Base-by-base conservation (phyloP, 768 basidiomycete species). In the Pleurotus ostreatus region DNA sequence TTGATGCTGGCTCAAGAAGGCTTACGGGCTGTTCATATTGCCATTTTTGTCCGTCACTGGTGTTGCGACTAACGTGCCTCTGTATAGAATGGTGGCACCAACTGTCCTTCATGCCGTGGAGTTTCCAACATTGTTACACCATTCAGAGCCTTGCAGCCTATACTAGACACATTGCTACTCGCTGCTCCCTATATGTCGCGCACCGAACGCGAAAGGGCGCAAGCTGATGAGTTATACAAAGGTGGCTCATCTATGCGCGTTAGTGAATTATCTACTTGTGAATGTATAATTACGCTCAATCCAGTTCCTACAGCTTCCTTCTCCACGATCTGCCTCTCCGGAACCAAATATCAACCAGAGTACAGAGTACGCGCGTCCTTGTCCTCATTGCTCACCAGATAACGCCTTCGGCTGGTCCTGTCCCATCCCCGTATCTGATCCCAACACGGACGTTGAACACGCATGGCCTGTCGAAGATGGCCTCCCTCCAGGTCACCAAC, bases 391-490 rank as follows among this genome's bases (percentile, higher is more conserved):
- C 63, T 41, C 69, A 13, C 74, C 80, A 1, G 83, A 81, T 49
- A 93, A 94, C 62, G 76, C 78, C 5, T 89, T 78, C 62, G 89
- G 87, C 2, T 94, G 89, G 88, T 75, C 77, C 60, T 94, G 92
- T 64, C 85, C 89, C n/a, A 78, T 83, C 49, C 92, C 92, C 38
- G 83, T 94, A 22, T 72, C 81, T 7, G 89, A 93, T 71, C 91
- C 88, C 45, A 76, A 71, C 12, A 68, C 71, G 16, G 87, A 92
- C 66, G 71, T 82, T 2, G 88, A 88, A 23, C 76, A 81, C 61
- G 90, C 89, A 3, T 92, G 89, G 88, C 84, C 77, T 57, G 68
- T 88, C 26, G 89, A 92, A 38, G 83, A 91, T 49, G 92, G 92
- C 38, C 62, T 78, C 4, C 92, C 92, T 2, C 87, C 89, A 0